These are phyloP conservation scores for Musa balbisiana DNA, from an alignment of 202 grass and related monocot species.

Conservation along the genomic window DNA sequence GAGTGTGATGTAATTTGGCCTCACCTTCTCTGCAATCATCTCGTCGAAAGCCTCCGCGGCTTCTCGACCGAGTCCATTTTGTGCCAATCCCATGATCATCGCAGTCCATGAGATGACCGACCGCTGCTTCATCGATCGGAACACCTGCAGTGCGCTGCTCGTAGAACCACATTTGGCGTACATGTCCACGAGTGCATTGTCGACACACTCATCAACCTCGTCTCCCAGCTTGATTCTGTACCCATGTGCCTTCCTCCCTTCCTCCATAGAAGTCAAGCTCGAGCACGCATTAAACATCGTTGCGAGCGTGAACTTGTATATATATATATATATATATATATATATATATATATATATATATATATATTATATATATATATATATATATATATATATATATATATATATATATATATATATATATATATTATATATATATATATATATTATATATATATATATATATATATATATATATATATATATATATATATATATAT, in stretches of 20 bases:
- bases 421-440: too few relatives aligned
- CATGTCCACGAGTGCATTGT: slow-evolving; percentile 54
- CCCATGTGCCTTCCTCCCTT: slow-evolving; percentile 39
- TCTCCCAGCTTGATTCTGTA: slow-evolving; percentile 39
- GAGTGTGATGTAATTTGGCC: slow-evolving; percentile 43
- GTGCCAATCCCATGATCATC: slow-evolving; percentile 54
- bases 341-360: too few relatives aligned
- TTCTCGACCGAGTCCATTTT: slow-evolving; percentile 29
- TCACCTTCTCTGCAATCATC: slow-evolving; percentile 31
- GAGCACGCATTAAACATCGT: slow-evolving; percentile 34
- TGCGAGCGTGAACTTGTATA: slow-evolving; percentile 51
- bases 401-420: too few relatives aligned
- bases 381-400: too few relatives aligned
- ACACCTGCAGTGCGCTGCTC: slow-evolving; percentile 28
- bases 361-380: too few relatives aligned
- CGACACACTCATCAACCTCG: slow-evolving; percentile 27
- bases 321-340: too few relatives aligned
- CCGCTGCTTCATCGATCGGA: slow-evolving; percentile 34
- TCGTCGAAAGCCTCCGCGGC: slow-evolving; percentile 36
- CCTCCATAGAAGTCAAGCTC: slow-evolving; percentile 12
- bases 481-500: too few relatives aligned
- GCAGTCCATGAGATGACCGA: slow-evolving; percentile 38
- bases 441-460: too few relatives aligned
- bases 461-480: too few relatives aligned
- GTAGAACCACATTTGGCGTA: slow-evolving; percentile 40